A percentile compares a stretch with the other conserved stretches of the same genome.
Evolutionary conservation across 2,329 filamentous ascomycete species (phyloP).

Genomic region (Ophiosphaerella korrae): DNA sequence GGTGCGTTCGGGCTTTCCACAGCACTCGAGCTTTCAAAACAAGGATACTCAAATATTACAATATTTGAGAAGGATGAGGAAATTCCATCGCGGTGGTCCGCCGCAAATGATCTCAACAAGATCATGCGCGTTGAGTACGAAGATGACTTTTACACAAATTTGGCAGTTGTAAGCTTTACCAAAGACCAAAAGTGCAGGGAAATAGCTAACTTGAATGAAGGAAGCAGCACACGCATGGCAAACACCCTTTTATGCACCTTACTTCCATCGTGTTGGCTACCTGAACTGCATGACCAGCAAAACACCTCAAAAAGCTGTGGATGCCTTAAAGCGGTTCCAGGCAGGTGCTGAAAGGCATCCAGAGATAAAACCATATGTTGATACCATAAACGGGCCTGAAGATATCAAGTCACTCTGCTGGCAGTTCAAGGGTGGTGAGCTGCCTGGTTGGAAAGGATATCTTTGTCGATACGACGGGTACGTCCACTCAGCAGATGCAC

Average conservation of each 20-base stretch:
- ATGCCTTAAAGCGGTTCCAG: slow-evolving; percentile 52
- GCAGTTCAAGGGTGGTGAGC: slow-evolving; percentile 52
- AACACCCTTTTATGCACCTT: slow-evolving; percentile 58
- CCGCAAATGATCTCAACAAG: slow-evolving; percentile 66
- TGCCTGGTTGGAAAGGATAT: slow-evolving; percentile 64
- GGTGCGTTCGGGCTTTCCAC: slow-evolving; percentile 41
- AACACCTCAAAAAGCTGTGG: slow-evolving; percentile 56
- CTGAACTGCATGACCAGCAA: slow-evolving; percentile 57
- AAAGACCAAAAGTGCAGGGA: neutral
- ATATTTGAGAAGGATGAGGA: slow-evolving; percentile 39
- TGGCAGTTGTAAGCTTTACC: slow-evolving; percentile 54
- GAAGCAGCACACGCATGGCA: slow-evolving; percentile 61
- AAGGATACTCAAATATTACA: slow-evolving; percentile 37
- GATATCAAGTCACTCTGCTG: slow-evolving; percentile 54
- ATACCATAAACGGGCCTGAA: slow-evolving; percentile 21
- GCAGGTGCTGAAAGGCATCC: slow-evolving; percentile 50
- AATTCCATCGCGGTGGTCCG: slow-evolving; percentile 59
- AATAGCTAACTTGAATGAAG: slow-evolving; percentile 22
- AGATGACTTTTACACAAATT: slow-evolving; percentile 61
- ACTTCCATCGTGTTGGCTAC: slow-evolving; percentile 59
- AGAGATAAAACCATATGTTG: slow-evolving; percentile 46
- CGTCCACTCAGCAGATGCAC: slow-evolving; percentile 60
- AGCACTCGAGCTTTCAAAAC: slow-evolving; percentile 35
- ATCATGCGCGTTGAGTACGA: slow-evolving; percentile 65
- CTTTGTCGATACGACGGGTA: slow-evolving; percentile 64